phyloP scores from a whole-genome alignment of 1,284 basidiomycete species.

The Cryptococcus depauperatus region DNA sequence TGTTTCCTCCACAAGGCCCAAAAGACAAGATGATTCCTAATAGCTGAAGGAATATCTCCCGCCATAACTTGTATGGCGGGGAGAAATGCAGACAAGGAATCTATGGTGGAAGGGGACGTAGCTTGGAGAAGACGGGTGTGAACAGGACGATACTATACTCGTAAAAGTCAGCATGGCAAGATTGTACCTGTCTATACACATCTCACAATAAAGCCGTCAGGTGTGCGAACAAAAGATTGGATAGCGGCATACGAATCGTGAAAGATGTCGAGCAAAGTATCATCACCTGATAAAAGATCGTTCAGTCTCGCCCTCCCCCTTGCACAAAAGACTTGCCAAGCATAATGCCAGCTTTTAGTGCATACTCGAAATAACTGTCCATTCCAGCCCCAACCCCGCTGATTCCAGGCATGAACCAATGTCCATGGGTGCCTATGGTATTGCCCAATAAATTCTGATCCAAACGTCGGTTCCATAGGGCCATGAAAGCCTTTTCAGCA shows the following conservation, averaged over 20 bases:
- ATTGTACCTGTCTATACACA: background rate
- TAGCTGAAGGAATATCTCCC: constrained; percentile 80
- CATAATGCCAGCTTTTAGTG: constrained; percentile 59
- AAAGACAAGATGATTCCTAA: constrained; percentile 74
- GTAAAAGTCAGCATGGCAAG: constrained; percentile 1
- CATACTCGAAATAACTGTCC: constrained; percentile 90
- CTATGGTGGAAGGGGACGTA: constrained; percentile 27
- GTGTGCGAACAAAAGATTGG: constrained; percentile 71
- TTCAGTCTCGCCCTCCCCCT: background rate
- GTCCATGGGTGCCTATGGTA: constrained; percentile 59
- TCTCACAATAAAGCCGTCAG: constrained; percentile 78
- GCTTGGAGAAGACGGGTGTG: constrained; percentile 27
- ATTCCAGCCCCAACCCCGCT: constrained; percentile 82
- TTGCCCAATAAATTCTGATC: constrained; percentile 77
- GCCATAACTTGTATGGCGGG: constrained; percentile 64
- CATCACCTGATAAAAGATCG: constrained; percentile 55
- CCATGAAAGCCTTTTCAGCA: constrained; percentile 66
- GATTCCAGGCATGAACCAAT: constrained; percentile 55
- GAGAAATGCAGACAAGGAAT: constrained; percentile 48
- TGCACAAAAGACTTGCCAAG: constrained; percentile 55
- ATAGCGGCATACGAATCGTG: constrained; percentile 73
- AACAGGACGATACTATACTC: constrained; percentile 35
- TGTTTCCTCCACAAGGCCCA: constrained; percentile 83
- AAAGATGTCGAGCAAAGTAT: constrained; percentile 85
- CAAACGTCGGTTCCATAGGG: constrained; percentile 80